Conservation (phyloP, 495 filamentous ascomycete species). For the Penicillium canescens region DNA sequence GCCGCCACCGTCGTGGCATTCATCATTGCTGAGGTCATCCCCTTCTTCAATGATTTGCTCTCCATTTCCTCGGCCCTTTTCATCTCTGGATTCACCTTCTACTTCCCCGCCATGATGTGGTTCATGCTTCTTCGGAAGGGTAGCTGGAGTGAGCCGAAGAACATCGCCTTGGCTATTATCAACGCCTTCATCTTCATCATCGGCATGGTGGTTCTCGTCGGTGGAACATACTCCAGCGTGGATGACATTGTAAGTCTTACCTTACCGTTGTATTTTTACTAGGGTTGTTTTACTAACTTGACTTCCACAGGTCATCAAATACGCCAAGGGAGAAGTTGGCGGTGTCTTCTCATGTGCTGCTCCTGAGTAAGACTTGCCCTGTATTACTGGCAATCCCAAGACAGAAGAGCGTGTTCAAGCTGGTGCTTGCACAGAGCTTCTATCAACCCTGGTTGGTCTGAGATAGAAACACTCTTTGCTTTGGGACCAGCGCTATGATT, state of each 20-base stretch:
- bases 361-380: constrained; percentile 13
- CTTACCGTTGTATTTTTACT: background rate
- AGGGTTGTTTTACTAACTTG: constrained; percentile 4
- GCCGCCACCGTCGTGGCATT: constrained; percentile 63
- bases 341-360: constrained; percentile 49
- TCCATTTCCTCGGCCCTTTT: constrained; percentile 53
- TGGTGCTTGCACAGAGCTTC: constrained; percentile 1
- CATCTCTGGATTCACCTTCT: constrained; percentile 33
- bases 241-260: constrained; percentile 56
- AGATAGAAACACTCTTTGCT: background rate
- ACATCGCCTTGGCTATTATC: constrained; percentile 19
- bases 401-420: constrained; percentile 1
- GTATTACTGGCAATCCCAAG: background rate
- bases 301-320: constrained; percentile 40
- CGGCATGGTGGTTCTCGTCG: constrained; percentile 51
- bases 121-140: constrained; percentile 53
- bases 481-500: too few species aligned
- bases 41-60: constrained; percentile 65
- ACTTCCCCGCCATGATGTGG: constrained; percentile 59
- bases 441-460: constrained; percentile 6
- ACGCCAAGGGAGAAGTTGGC: constrained; percentile 40
- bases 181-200: constrained; percentile 28
- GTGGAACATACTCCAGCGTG: constrained; percentile 57
- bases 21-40: constrained; percentile 69
- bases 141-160: constrained; percentile 36